phyloP scores from a whole-genome alignment of 2,329 filamentous ascomycete species.

The Nemania abortiva region DNA sequence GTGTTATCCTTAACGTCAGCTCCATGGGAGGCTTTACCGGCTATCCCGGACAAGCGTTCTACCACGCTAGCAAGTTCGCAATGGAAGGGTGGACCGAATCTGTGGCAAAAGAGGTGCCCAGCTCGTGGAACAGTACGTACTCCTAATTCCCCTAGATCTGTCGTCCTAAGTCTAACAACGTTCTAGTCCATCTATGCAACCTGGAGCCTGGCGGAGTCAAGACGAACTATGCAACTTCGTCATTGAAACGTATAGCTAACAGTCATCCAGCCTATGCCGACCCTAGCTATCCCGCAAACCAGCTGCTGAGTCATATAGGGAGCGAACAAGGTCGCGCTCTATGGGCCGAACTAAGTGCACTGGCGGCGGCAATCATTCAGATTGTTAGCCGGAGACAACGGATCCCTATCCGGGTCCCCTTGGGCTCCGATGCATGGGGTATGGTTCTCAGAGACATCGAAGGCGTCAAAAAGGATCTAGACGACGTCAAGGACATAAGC shows the following conservation, averaged over 20 bases:
- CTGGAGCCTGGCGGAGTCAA: conserved; percentile 58
- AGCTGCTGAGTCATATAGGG: conserved; percentile 48
- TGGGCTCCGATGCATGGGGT: conserved; percentile 56
- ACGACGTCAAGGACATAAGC: conserved; percentile 53
- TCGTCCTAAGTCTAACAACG: background rate
- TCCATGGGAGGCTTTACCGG: conserved; percentile 62
- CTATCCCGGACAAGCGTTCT: conserved; percentile 54
- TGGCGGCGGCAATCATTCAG: conserved; percentile 54
- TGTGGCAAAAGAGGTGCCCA: conserved; percentile 57
- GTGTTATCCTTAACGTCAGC: conserved; percentile 66
- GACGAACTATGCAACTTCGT: conserved; percentile 52
- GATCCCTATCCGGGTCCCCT: conserved; percentile 57
- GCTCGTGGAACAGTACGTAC: conserved; percentile 57
- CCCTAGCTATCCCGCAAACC: conserved; percentile 45
- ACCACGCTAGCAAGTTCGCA: conserved; percentile 59
- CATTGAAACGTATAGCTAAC: conserved; percentile 50
- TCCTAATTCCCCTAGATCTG: background rate
- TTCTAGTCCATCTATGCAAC: conserved; percentile 56
- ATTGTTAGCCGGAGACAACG: conserved; percentile 51
- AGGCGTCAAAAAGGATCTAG: conserved; percentile 48
- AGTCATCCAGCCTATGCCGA: conserved; percentile 57
- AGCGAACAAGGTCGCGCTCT: conserved; percentile 43
- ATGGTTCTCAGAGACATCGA: conserved; percentile 52
- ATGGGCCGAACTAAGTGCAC: conserved; percentile 51
- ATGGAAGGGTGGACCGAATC: conserved; percentile 62